Percentiles rank a stretch among this genome's conserved stretches.
phyloP scores from a whole-genome alignment of 345 rosid species.

The Zanthoxylum bungeanum region DNA sequence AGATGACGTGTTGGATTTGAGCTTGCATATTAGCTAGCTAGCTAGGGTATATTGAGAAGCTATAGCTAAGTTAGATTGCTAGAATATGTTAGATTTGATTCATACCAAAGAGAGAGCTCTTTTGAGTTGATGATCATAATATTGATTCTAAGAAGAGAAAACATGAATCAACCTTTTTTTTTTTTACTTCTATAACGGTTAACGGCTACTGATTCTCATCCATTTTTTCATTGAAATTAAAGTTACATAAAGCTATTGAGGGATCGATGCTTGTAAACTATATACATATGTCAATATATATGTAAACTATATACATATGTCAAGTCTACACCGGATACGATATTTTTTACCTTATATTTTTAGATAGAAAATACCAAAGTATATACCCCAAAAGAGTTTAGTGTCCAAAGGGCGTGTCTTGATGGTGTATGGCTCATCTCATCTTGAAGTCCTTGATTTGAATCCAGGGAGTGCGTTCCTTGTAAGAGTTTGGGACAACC shows the following conservation, averaged over 20 bases:
- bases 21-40: neutral
- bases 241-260: constrained; percentile 17
- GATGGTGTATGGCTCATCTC: too few species aligned
- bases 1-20: constrained; percentile 10
- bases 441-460: too few species aligned
- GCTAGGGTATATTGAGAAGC: neutral
- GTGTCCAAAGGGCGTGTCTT: too few species aligned
- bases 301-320: neutral
- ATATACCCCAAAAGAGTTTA: constrained; percentile 24
- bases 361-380: constrained; percentile 7
- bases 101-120: constrained; percentile 14
- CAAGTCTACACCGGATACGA: too few species aligned
- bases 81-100: constrained; percentile 20
- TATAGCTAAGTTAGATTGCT: constrained; percentile 13
- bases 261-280: neutral
- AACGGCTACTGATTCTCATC: constrained; percentile 29
- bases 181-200: constrained; percentile 2
- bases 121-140: constrained; percentile 20
- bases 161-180: too few species aligned
- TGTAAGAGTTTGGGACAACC: too few species aligned
- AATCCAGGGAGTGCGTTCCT: too few species aligned
- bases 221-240: constrained; percentile 10
- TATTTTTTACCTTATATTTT: neutral
- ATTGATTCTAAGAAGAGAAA: constrained; percentile 12
- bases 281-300: neutral